These are phyloP conservation scores for Dendrobium nobile DNA, from an alignment of 106 monocot species.

Conservation along the genomic window DNA sequence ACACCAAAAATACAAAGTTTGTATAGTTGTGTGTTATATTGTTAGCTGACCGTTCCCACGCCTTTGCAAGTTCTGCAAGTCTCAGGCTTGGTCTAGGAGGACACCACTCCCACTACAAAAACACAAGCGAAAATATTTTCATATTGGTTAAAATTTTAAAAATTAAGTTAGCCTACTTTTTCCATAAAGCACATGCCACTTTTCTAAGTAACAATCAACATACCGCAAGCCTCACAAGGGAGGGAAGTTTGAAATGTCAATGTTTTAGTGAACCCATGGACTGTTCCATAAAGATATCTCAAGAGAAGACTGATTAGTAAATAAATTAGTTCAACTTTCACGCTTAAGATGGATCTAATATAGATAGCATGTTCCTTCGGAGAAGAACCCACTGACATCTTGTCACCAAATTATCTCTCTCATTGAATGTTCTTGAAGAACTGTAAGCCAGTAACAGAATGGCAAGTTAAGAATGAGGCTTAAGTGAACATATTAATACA, in stretches of 20 bases:
- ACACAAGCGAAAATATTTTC: not conserved
- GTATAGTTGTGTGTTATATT: not conserved
- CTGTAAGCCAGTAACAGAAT: slow-evolving; percentile 16
- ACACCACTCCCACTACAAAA: slow-evolving; percentile 76
- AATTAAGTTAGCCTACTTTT: not conserved
- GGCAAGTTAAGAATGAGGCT: not conserved
- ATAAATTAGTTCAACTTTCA: not conserved
- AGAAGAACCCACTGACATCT: slow-evolving; percentile 42
- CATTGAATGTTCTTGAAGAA: slow-evolving; percentile 49
- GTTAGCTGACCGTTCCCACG: slow-evolving; percentile 63
- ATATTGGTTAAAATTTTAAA: not conserved
- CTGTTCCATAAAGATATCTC: slow-evolving; percentile 89
- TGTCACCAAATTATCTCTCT: slow-evolving; percentile 43
- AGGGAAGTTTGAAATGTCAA: slow-evolving; percentile 49
- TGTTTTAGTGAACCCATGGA: slow-evolving; percentile 62
- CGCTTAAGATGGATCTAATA: not conserved
- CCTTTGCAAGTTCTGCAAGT: slow-evolving; percentile 80
- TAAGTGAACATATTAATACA: not conserved
- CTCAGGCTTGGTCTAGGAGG: slow-evolving; percentile 94
- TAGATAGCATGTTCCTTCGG: not conserved
- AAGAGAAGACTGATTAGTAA: slow-evolving; percentile 28
- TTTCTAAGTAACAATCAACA: slow-evolving; percentile 13
- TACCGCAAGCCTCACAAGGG: slow-evolving; percentile 80
- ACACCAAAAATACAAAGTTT: not conserved
- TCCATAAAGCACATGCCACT: not conserved